phyloP scores from a whole-genome alignment of 768 basidiomycete genomes.

The Kondoa malvinella region DNA sequence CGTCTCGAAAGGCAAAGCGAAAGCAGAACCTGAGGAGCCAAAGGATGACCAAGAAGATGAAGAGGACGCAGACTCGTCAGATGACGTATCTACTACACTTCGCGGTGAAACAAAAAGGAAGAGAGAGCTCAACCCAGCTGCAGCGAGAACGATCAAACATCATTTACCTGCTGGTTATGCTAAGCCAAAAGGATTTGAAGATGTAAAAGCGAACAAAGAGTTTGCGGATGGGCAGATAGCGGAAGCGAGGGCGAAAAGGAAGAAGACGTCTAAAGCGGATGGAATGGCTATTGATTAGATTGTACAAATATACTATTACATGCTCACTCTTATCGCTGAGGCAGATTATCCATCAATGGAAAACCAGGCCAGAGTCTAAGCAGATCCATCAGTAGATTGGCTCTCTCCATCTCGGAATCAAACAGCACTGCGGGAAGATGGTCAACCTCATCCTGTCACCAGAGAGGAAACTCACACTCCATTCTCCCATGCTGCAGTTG shows the following conservation, averaged over 20 bases:
- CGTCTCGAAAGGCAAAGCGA: not conserved
- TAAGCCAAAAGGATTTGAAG: not conserved
- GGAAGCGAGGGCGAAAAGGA: not conserved
- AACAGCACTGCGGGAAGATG: not conserved
- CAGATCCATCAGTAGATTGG: not conserved
- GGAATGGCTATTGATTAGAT: too few relatives aligned
- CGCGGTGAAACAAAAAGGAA: not conserved
- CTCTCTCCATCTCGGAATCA: not conserved
- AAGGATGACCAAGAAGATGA: not conserved
- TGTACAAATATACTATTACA: too few relatives aligned
- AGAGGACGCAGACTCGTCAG: not conserved
- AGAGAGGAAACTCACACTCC: not conserved
- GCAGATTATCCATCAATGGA: not conserved
- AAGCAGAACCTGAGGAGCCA: not conserved
- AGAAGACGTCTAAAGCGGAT: not conserved
- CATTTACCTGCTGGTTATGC: not conserved
- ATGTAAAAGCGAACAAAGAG: not conserved
- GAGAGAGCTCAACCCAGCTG: not conserved
- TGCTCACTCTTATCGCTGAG: not conserved
- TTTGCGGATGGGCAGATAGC: not conserved
- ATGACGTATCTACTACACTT: not conserved
- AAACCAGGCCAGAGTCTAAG: not conserved
- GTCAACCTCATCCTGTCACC: not conserved
- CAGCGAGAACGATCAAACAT: not conserved
- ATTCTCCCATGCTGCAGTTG: too few relatives aligned